Evolutionary conservation across 306 rosid species (phyloP), one percentile per base, ranked within the genome.

Genomic region (Cajanus cajan): DNA sequence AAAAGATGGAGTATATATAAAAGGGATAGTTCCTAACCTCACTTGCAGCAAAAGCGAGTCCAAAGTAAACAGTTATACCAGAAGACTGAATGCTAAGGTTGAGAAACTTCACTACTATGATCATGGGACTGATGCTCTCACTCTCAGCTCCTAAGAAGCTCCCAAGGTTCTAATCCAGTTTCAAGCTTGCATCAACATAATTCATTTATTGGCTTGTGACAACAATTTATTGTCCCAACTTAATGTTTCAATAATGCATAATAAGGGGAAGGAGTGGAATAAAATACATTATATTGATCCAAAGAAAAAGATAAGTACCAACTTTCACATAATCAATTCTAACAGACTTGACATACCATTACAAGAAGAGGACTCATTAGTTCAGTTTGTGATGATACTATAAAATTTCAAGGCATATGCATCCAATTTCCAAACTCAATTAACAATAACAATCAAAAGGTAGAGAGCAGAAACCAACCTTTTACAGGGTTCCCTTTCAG

Each of bases 161-260:
- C 19, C 95, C 95, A 90, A 31, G 97, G 97, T 45, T 95, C 95
- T 63, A 93, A 86, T 80, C 93, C 89, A 15, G 91, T 92, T 73
- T 93, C 95, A 62, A 90, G 78, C 87, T 95, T 92, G 94, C 82
- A 59, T 13, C 22, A 68, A 36, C 16, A 11, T 47, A 71, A 40
- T 54, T 25, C 71, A 63, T 48, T 24, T 12, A 36, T 47, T 36
- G 40, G 3, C 28, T 76, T 71, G n/a, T n/a, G n/a, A n/a, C n/a
- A n/a, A n/a, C 16, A 67, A 52, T 54, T 18, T 15, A 52, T 52
- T 52, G 36, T 55, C 62, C 28, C 39, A 57, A 78, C 16, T 18
- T 21, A 43, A 57, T 19, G 37, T 44, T 24, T 57, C 24, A 13
- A 6, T n/a, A 37, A 40, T 22, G 55, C 65, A n/a, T n/a, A 19